phyloP scores from a whole-genome alignment of 164 flowering plant species.

The Vitis amurensis region DNA sequence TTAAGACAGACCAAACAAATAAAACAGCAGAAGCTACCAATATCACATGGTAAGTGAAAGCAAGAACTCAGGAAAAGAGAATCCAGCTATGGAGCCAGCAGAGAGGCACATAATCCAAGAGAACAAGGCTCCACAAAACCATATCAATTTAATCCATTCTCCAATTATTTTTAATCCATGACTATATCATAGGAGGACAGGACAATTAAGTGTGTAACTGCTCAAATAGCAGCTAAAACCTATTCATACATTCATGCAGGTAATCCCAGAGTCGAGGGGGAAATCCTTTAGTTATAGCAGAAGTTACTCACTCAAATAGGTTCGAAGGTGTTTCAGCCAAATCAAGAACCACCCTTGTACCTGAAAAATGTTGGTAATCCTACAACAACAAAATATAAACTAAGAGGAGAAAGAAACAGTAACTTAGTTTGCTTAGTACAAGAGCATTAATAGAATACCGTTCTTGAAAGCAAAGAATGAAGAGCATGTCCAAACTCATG shows the following conservation, averaged over 20 bases:
- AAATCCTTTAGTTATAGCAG: not conserved
- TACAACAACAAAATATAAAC: conserved; percentile 20
- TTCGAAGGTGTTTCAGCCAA: conserved; percentile 95
- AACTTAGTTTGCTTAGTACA: not conserved
- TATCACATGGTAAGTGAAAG: too few species aligned
- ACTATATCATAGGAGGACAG: too few species aligned
- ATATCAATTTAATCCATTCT: too few species aligned
- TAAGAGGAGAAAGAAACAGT: not conserved
- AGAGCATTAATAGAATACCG: conserved; percentile 46
- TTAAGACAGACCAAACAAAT: too few species aligned
- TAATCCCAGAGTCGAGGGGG: too few species aligned
- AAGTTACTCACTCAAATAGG: conserved; percentile 84
- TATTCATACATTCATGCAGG: too few species aligned
- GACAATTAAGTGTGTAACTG: not conserved
- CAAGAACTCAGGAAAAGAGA: too few species aligned
- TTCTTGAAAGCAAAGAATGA: conserved; percentile 93
- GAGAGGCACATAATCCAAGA: too few species aligned
- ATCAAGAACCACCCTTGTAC: conserved; percentile 92
- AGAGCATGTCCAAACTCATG: conserved; percentile 99
- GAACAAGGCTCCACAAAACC: too few species aligned
- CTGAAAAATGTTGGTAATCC: conserved; percentile 98
- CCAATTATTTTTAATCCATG: too few species aligned
- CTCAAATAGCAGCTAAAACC: not conserved
- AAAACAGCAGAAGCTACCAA: too few species aligned
- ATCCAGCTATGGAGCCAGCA: too few species aligned